A percentile compares a stretch with the other conserved stretches of the same genome.
These are phyloP conservation scores for Oryza meyeriana DNA, from an alignment of 176 grass and related monocot genomes.

Conservation along the genomic window DNA sequence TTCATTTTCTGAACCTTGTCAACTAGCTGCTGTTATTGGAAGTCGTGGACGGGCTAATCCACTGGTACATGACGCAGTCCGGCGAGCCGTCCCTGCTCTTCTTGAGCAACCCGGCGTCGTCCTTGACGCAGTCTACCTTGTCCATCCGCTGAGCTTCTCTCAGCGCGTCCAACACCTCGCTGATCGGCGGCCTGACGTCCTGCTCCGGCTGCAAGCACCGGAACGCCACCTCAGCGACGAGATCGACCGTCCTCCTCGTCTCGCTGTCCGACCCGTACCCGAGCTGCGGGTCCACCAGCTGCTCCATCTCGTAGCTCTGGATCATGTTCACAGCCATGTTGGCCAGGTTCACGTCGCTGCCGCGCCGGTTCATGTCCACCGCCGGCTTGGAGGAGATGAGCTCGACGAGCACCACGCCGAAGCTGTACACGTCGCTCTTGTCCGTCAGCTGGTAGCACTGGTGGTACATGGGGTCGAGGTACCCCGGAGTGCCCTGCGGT, in stretches of 20 bases:
- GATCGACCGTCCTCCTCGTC: constrained; percentile 29
- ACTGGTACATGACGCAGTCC: constrained; percentile 34
- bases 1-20: background rate
- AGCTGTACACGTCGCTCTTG: constrained; percentile 80
- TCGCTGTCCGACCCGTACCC: constrained; percentile 16
- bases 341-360: constrained; percentile 37
- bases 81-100: constrained; percentile 39
- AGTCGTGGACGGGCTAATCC: constrained; percentile 43
- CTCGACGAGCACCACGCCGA: constrained; percentile 59
- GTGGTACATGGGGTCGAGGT: constrained; percentile 58
- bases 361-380: constrained; percentile 35
- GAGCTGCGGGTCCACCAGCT: constrained; percentile 34
- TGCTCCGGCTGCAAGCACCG: constrained; percentile 52
- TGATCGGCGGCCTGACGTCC: constrained; percentile 46
- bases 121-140: background rate
- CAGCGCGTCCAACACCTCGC: constrained; percentile 36
- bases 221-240: constrained; percentile 47
- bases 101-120: constrained; percentile 15
- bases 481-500: constrained; percentile 66
- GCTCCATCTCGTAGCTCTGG: constrained; percentile 30
- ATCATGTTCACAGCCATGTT: constrained; percentile 53
- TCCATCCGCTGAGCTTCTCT: constrained; percentile 10
- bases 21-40: constrained; percentile 23
- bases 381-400: constrained; percentile 53
- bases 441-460: constrained; percentile 60